These are phyloP conservation scores for Nectriaceae sp. DNA, from an alignment of 2,329 filamentous ascomycete species.

Conservation along the genomic window DNA sequence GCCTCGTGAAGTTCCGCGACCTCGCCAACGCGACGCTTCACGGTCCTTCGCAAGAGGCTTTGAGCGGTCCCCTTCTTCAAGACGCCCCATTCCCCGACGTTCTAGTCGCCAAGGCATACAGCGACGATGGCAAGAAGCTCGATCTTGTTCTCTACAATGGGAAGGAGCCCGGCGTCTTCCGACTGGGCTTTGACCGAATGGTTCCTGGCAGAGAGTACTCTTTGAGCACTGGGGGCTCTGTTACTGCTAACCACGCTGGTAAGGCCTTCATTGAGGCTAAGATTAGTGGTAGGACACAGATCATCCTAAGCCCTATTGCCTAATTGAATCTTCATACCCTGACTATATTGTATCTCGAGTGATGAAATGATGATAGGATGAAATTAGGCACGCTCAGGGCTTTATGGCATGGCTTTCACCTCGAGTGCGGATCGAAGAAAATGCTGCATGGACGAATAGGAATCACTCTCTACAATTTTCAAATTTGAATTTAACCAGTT, in stretches of 20 bases:
- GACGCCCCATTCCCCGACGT: constrained; percentile 10
- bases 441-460: too few species aligned
- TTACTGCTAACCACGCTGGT: constrained; percentile 6
- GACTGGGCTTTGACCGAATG: constrained; percentile 8
- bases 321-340: too few species aligned
- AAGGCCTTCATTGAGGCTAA: constrained; percentile 4
- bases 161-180: constrained; percentile 7
- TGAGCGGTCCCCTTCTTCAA: constrained; percentile 5
- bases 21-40: constrained; percentile 9
- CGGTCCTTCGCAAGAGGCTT: constrained; percentile 3
- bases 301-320: constrained; percentile 5
- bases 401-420: too few species aligned
- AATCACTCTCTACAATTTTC: too few species aligned
- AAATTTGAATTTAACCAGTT: too few species aligned
- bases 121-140: constrained; percentile 8
- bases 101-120: constrained; percentile 12
- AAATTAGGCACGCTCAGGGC: too few species aligned
- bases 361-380: too few species aligned
- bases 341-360: too few species aligned
- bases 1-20: constrained; percentile 9
- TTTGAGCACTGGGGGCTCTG: constrained; percentile 7
- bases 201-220: constrained; percentile 5
- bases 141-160: constrained; percentile 13
- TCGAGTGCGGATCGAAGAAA: too few species aligned
- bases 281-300: constrained; percentile 8